Conservation (phyloP, 768 basidiomycete species). For the Calvatia gigantea region DNA sequence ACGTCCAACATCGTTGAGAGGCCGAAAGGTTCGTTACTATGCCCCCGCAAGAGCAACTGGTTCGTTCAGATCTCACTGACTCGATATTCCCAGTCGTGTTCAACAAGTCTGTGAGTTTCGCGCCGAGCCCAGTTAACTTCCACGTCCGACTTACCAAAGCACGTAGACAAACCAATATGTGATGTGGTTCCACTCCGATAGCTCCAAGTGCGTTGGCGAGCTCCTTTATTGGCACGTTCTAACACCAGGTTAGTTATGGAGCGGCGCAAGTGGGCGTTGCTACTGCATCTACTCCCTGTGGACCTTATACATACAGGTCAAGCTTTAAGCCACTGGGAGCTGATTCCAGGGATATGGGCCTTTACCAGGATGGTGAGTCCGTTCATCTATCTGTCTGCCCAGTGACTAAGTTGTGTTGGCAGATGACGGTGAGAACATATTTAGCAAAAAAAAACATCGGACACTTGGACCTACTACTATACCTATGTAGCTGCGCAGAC, state of each 20-base stretch:
- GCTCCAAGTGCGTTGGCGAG: conserved; percentile 40
- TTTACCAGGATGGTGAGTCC: conserved; percentile 51
- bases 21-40: conserved; percentile 46
- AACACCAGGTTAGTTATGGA: conserved; percentile 42
- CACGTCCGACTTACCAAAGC: background rate
- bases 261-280: conserved; percentile 64
- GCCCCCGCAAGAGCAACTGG: background rate
- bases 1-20: conserved; percentile 57
- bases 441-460: background rate
- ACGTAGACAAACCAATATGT: conserved; percentile 56
- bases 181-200: conserved; percentile 72
- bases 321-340: conserved; percentile 57
- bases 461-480: background rate
- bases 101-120: conserved; percentile 40
- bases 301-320: conserved; percentile 53
- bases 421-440: conserved; percentile 35
- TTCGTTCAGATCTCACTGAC: background rate
- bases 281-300: conserved; percentile 54
- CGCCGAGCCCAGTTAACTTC: background rate
- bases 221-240: background rate
- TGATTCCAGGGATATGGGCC: conserved; percentile 55
- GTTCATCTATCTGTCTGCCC: background rate
- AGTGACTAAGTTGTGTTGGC: conserved; percentile 3
- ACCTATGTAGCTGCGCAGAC: conserved; percentile 37
- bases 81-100: conserved; percentile 39